Conservation (phyloP, 2,329 filamentous ascomycete species). For the Chaetomium globosum region DNA sequence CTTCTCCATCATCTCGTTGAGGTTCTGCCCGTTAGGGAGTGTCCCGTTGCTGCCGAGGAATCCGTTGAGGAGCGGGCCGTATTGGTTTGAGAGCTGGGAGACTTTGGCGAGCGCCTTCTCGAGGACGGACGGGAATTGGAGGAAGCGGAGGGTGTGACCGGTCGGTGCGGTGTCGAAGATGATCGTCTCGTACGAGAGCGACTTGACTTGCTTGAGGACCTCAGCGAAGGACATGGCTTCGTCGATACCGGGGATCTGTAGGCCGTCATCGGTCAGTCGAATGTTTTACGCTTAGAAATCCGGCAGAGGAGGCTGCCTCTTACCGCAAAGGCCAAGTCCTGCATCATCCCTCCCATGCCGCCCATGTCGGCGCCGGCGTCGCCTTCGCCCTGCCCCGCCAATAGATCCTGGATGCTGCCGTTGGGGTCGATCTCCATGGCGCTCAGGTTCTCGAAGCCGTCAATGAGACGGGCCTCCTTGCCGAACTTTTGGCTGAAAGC, state of each 20-base stretch:
- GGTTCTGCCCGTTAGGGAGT: slow-evolving; percentile 88
- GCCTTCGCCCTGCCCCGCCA: slow-evolving; percentile 76
- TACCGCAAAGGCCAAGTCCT: slow-evolving; percentile 94
- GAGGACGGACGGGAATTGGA: slow-evolving; percentile 96
- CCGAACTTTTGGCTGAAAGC: slow-evolving; percentile 99
- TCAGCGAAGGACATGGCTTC: slow-evolving; percentile 99
- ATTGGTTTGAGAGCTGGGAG: slow-evolving; percentile 89
- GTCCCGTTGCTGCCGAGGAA: slow-evolving; percentile 71
- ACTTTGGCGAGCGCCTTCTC: slow-evolving; percentile 98
- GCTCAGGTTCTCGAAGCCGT: slow-evolving; percentile 90
- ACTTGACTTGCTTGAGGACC: slow-evolving; percentile 98
- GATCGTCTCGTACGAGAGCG: slow-evolving; percentile 96
- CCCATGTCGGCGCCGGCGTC: slow-evolving; percentile 59
- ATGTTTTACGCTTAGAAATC: not conserved
- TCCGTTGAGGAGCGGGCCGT: slow-evolving; percentile 92
- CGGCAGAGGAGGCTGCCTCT: slow-evolving; percentile 37
- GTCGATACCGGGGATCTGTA: slow-evolving; percentile 95
- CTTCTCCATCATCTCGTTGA: slow-evolving; percentile 90
- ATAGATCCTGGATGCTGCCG: slow-evolving; percentile 92
- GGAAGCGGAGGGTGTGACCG: slow-evolving; percentile 95
- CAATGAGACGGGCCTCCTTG: slow-evolving; percentile 91
- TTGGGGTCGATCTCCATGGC: slow-evolving; percentile 99
- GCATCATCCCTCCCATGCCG: slow-evolving; percentile 92
- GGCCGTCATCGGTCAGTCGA: slow-evolving; percentile 18
- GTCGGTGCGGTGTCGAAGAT: slow-evolving; percentile 99